Conservation (phyloP, 257 asterid species). For the Solanum arcanum region DNA sequence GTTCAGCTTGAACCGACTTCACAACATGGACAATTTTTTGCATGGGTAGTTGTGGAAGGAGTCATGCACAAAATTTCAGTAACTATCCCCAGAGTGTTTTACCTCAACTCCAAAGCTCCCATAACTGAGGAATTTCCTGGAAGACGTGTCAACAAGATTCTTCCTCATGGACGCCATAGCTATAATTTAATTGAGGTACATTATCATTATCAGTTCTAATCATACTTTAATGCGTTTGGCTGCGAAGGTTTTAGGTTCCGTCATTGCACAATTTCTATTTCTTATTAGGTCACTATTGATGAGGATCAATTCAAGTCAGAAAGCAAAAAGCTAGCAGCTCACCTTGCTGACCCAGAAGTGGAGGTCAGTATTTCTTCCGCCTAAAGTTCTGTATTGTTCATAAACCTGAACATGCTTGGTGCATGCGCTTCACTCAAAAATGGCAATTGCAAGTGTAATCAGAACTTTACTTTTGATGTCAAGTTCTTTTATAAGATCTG, state of each 20-base stretch:
- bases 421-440: not conserved
- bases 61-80: constrained; percentile 73
- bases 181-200: constrained; percentile 79
- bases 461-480: not conserved
- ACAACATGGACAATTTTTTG: constrained; percentile 68
- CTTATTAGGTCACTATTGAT: constrained; percentile 59
- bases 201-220: not conserved
- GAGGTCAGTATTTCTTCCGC: constrained; percentile 43
- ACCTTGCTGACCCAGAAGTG: constrained; percentile 98
- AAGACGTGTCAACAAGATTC: constrained; percentile 77
- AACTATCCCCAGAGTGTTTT: constrained; percentile 69
- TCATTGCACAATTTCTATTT: not conserved
- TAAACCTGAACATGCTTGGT: not conserved
- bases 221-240: not conserved
- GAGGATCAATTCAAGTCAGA: constrained; percentile 85
- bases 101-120: constrained; percentile 93
- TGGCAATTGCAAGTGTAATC: not conserved
- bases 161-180: constrained; percentile 89
- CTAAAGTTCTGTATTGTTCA: not conserved
- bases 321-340: constrained; percentile 82
- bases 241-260: not conserved
- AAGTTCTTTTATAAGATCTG: not conserved
- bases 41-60: constrained; percentile 95
- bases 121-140: constrained; percentile 95
- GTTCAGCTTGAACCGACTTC: constrained; percentile 72